A percentile compares a stretch with the other conserved stretches of the same genome.
Conservation (phyloP, 768 basidiomycete genomes). For the Lactarius psammicola region DNA sequence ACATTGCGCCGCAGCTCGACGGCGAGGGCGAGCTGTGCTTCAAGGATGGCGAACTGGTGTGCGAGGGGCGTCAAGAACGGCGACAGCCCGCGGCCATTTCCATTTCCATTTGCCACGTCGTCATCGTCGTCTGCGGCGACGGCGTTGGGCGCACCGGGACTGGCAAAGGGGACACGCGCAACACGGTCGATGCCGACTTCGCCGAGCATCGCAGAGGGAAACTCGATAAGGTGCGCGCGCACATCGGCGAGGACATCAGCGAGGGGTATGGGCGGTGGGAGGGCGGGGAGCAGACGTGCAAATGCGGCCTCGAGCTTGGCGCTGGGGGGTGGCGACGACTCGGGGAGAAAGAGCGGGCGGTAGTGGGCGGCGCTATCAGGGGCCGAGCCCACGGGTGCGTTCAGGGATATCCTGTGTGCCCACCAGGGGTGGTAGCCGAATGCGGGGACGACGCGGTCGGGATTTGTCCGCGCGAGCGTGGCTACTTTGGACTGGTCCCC, state of each 20-base stretch:
- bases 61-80: conserved; percentile 74
- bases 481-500: conserved; percentile 73
- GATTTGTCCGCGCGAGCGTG: conserved; percentile 56
- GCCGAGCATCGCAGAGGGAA: conserved; percentile 79
- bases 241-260: conserved; percentile 57
- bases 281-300: conserved; percentile 52
- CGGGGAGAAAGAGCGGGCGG: conserved; percentile 57
- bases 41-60: conserved; percentile 80
- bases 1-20: conserved; percentile 74
- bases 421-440: conserved; percentile 99
- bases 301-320: conserved; percentile 44
- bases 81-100: conserved; percentile 55
- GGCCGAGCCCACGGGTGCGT: conserved; percentile 35
- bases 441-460: conserved; percentile 75
- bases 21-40: conserved; percentile 84
- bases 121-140: conserved; percentile 1
- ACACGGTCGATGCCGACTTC: conserved; percentile 90
- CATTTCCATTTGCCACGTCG: not conserved
- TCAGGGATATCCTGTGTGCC: conserved; percentile 67
- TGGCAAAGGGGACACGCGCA: conserved; percentile 65
- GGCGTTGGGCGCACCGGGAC: conserved; percentile 26
- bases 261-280: conserved; percentile 74
- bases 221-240: conserved; percentile 54
- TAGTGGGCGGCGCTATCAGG: conserved; percentile 65
- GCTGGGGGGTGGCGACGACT: conserved; percentile 27